Conservation (phyloP, 2,329 filamentous ascomycete species). For the Trichoderma lentiforme region DNA sequence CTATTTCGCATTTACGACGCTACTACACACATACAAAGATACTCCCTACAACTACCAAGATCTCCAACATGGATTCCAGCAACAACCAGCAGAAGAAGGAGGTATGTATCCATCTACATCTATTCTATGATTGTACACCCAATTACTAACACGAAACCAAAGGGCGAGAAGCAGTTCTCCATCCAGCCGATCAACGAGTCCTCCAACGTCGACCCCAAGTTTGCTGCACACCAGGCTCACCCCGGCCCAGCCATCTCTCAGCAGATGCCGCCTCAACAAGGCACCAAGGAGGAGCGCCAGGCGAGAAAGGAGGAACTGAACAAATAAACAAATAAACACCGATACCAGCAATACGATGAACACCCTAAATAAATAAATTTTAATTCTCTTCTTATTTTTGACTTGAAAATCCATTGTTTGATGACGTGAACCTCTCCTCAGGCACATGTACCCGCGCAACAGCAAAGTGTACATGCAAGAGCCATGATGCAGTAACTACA, state of each 20-base stretch:
- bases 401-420: background rate
- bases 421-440: background rate
- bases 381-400: background rate
- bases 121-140: background rate
- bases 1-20: background rate
- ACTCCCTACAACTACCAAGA: background rate
- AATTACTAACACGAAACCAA: slow-evolving; percentile 4
- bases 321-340: slow-evolving; percentile 42
- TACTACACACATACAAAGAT: background rate
- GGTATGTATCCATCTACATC: background rate
- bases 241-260: slow-evolving; percentile 57
- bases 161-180: slow-evolving; percentile 44
- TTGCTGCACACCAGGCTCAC: slow-evolving; percentile 51
- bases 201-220: slow-evolving; percentile 41
- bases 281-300: slow-evolving; percentile 65
- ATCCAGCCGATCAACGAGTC: slow-evolving; percentile 44
- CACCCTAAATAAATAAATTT: background rate
- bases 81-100: slow-evolving; percentile 24
- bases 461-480: background rate
- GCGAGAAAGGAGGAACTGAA: slow-evolving; percentile 65
- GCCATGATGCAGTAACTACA: background rate
- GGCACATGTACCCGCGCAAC: background rate
- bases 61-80: slow-evolving; percentile 21
- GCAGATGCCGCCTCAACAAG: slow-evolving; percentile 54
- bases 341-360: background rate